Evolutionary conservation across 2,329 filamentous ascomycete species (phyloP).

Genomic region (Aspergillus sp.): DNA sequence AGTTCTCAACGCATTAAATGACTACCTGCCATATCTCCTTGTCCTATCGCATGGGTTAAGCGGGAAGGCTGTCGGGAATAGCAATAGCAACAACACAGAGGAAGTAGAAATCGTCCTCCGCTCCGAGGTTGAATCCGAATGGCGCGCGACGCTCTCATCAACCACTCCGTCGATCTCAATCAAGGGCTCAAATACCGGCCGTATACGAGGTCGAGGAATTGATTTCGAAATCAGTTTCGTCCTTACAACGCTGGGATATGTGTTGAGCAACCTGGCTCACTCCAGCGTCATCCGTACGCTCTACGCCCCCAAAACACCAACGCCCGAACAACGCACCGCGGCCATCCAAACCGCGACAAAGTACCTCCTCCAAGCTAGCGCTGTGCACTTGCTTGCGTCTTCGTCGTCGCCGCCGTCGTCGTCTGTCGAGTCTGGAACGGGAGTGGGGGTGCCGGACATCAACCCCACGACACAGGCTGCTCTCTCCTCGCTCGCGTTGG

Average conservation of each 20-base stretch:
- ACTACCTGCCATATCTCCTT: conserved; percentile 77
- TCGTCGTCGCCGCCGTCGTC: conserved; percentile 46
- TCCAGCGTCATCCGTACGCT: conserved; percentile 60
- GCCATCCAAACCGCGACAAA: conserved; percentile 68
- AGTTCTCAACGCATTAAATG: conserved; percentile 60
- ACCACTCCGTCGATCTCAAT: conserved; percentile 31
- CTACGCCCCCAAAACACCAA: conserved; percentile 57
- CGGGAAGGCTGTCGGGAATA: conserved; percentile 36
- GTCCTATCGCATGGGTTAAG: conserved; percentile 67
- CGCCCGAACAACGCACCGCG: conserved; percentile 59
- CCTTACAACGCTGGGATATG: conserved; percentile 67
- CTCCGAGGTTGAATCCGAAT: conserved; percentile 62
- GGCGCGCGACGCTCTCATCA: conserved; percentile 73
- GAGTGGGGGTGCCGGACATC: conserved; percentile 37
- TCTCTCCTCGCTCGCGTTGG: conserved; percentile 55
- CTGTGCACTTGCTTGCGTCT: conserved; percentile 64
- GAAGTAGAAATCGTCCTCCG: conserved; percentile 60
- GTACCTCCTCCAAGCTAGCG: conserved; percentile 67
- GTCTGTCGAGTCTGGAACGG: conserved; percentile 23
- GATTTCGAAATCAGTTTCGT: conserved; percentile 78
- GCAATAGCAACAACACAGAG: conserved; percentile 43
- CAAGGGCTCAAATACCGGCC: conserved; percentile 45
- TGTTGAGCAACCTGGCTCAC: conserved; percentile 64
- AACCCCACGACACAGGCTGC: conserved; percentile 35
- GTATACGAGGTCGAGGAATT: conserved; percentile 63